Evolutionary conservation across 2,329 filamentous ascomycete species (phyloP).

Genomic region (Hypomyces perniciosus): DNA sequence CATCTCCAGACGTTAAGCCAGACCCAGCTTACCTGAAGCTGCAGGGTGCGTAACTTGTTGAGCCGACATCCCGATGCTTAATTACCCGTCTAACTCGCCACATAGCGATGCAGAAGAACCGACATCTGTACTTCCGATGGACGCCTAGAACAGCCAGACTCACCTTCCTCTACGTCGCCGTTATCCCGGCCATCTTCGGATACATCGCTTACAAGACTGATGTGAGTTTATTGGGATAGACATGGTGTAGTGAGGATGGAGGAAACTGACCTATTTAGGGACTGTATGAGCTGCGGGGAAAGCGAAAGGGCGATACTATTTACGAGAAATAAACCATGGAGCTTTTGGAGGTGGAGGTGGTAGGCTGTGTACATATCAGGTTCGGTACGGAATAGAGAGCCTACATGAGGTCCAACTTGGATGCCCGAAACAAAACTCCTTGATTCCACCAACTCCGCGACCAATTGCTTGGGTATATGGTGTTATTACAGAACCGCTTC

Average conservation of each 20-base stretch:
- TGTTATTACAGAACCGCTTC: slow-evolving; percentile 9
- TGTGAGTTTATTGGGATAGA: slow-evolving; percentile 53
- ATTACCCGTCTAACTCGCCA: slow-evolving; percentile 19
- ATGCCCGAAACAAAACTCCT: neutral
- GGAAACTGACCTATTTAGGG: slow-evolving; percentile 52
- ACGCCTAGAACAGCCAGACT: slow-evolving; percentile 75
- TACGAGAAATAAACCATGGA: slow-evolving; percentile 60
- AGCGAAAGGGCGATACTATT: slow-evolving; percentile 81
- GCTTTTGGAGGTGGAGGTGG: slow-evolving; percentile 11
- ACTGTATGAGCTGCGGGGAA: slow-evolving; percentile 77
- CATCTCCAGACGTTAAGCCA: slow-evolving; percentile 33
- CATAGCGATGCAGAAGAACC: slow-evolving; percentile 74
- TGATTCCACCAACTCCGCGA: neutral
- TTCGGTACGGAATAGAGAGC: slow-evolving; percentile 23
- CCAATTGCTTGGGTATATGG: slow-evolving; percentile 23
- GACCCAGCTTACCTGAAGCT: slow-evolving; percentile 38
- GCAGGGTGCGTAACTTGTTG: slow-evolving; percentile 29
- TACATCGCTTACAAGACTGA: slow-evolving; percentile 75
- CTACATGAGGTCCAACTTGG: slow-evolving; percentile 3
- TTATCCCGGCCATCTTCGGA: slow-evolving; percentile 65
- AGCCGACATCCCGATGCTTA: slow-evolving; percentile 11
- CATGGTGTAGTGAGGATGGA: neutral
- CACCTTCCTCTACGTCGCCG: slow-evolving; percentile 67
- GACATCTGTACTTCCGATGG: slow-evolving; percentile 95
- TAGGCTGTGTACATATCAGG: slow-evolving; percentile 37